Evolutionary conservation across 495 filamentous ascomycete genomes (phyloP).

Genomic region (Penicillium crystallinum): DNA sequence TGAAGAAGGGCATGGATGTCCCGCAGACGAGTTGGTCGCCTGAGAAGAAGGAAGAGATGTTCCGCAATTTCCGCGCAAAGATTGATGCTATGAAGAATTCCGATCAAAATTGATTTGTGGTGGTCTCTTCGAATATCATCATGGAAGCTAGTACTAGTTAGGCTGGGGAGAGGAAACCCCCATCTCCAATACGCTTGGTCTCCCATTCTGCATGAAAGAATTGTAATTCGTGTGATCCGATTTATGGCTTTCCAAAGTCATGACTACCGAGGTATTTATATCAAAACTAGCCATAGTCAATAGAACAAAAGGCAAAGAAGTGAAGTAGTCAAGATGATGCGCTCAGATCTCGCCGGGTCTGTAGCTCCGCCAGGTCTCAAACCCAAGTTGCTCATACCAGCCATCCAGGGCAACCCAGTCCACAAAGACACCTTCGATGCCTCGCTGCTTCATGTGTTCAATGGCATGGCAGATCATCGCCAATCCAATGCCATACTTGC

Average conservation of each 20-base stretch:
- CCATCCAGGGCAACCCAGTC: conserved; percentile 47
- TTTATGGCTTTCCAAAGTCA: background rate
- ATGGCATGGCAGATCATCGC: conserved; percentile 45
- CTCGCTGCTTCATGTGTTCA: conserved; percentile 44
- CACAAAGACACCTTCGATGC: conserved; percentile 45
- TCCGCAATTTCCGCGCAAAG: conserved; percentile 25
- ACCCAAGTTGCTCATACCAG: conserved; percentile 49
- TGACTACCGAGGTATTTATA: background rate
- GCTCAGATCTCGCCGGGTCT: conserved; percentile 29
- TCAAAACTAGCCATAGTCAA: background rate
- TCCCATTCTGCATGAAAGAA: background rate
- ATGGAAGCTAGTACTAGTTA: too few species aligned
- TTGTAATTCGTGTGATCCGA: background rate
- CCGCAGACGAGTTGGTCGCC: conserved; percentile 14
- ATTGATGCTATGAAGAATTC: conserved; percentile 24
- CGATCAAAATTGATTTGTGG: conserved; percentile 22
- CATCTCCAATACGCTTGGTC: too few species aligned
- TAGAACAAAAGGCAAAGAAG: background rate
- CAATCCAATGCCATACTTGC: conserved; percentile 41
- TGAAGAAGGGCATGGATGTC: conserved; percentile 25
- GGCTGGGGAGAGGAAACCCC: too few species aligned
- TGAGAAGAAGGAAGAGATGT: conserved; percentile 29
- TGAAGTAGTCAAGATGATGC: background rate
- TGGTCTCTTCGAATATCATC: background rate
- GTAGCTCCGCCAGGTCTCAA: conserved; percentile 42